These are phyloP conservation scores for Teunomyces stri DNA, from an alignment of 805 yeast species.

Conservation along the genomic window DNA sequence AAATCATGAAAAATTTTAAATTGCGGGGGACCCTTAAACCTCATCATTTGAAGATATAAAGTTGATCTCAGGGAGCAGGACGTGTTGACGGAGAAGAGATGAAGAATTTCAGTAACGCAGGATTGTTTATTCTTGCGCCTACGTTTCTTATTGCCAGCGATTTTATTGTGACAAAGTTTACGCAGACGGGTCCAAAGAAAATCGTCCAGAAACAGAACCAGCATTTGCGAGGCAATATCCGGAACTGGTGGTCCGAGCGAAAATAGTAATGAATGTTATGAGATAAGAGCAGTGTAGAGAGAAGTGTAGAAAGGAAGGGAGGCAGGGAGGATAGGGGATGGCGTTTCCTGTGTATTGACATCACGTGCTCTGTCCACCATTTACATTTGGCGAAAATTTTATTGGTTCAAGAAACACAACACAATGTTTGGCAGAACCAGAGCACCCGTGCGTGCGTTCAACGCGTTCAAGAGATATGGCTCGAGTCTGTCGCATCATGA, in stretches of 20 bases:
- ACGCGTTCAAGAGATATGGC: constrained; percentile 13
- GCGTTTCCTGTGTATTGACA: neutral
- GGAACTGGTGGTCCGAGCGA: constrained; percentile 3
- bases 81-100: constrained; percentile 7
- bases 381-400: constrained; percentile 7
- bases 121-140: constrained; percentile 27
- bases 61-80: neutral
- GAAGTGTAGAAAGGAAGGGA: neutral
- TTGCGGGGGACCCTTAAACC: neutral
- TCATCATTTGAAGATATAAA: too few relatives aligned
- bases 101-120: constrained; percentile 23
- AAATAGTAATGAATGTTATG: neutral
- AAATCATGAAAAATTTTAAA: neutral
- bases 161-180: constrained; percentile 22
- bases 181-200: constrained; percentile 14
- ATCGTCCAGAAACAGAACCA: constrained; percentile 6
- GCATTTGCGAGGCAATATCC: neutral
- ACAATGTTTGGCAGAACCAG: constrained; percentile 13
- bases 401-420: constrained; percentile 3
- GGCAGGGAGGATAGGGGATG: neutral
- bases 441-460: constrained; percentile 10
- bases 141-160: constrained; percentile 31
- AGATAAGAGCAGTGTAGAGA: neutral
- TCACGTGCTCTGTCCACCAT: neutral
- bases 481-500: constrained; percentile 12